These are phyloP conservation scores for Schizochytrium sp. DNA, from an alignment of 108 stramenopile species.

Conservation along the genomic window DNA sequence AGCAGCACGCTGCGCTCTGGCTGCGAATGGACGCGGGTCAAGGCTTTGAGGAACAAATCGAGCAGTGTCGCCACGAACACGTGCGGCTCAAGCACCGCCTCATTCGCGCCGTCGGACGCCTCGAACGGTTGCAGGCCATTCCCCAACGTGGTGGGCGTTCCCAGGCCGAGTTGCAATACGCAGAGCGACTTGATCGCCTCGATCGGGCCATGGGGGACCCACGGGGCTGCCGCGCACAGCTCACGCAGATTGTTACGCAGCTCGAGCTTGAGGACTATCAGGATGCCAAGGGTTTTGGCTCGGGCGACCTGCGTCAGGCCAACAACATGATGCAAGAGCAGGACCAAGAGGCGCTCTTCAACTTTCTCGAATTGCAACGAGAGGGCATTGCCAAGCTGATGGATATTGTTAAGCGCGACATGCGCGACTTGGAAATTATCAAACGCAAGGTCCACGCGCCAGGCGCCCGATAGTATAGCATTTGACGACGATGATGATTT, in stretches of 20 bases:
- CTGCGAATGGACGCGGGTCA: not conserved
- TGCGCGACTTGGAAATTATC: conserved; percentile 15
- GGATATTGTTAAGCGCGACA: not conserved
- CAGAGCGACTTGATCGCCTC: not conserved
- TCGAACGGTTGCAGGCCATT: not conserved
- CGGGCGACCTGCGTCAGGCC: not conserved
- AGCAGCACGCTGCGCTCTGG: not conserved
- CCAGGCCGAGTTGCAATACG: not conserved
- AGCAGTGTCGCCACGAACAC: conserved; percentile 15
- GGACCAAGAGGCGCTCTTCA: conserved; percentile 4
- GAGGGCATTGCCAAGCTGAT: conserved; percentile 4
- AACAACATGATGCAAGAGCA: not conserved
- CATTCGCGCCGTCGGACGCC: not conserved
- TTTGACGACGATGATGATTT: too few species aligned
- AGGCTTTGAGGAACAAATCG: not conserved
- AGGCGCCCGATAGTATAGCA: too few species aligned
- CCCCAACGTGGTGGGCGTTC: not conserved
- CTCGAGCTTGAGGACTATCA: conserved; percentile 18
- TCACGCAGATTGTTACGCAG: conserved; percentile 3
- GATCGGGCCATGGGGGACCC: not conserved
- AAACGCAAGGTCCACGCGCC: not conserved
- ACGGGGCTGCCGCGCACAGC: conserved; percentile 14
- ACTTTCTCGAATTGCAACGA: not conserved
- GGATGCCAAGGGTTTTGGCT: not conserved
- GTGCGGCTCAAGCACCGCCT: conserved; percentile 16